Evolutionary conservation across 1,284 basidiomycete species (phyloP).

Genomic region (Dichomitus squalens): DNA sequence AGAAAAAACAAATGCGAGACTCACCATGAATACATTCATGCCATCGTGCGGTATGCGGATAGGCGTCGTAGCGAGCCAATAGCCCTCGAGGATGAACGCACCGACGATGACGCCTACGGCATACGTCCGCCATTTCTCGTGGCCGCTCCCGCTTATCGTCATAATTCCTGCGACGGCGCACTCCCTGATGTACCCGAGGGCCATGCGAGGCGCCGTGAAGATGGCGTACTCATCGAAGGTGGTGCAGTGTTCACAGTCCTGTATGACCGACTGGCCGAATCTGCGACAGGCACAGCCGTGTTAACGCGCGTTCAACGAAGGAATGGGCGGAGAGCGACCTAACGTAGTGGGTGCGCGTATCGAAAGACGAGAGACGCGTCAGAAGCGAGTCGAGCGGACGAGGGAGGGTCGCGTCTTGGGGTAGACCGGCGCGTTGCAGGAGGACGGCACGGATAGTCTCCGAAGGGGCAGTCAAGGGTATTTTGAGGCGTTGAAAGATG

Average conservation of each 20-base stretch:
- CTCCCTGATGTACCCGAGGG: constrained; percentile 61
- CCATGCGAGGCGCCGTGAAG: constrained; percentile 52
- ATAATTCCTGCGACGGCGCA: constrained; percentile 55
- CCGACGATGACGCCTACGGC: constrained; percentile 51
- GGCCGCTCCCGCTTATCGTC: constrained; percentile 40
- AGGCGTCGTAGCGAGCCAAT: constrained; percentile 49
- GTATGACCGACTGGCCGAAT: constrained; percentile 65
- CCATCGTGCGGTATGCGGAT: constrained; percentile 47
- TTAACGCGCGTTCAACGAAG: constrained; percentile 26
- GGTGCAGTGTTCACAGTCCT: constrained; percentile 63
- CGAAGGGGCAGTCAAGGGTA: constrained; percentile 57
- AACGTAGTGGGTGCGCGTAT: constrained; percentile 59
- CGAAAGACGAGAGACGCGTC: constrained; percentile 57
- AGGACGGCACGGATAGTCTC: constrained; percentile 53
- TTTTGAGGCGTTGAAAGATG: constrained; percentile 54
- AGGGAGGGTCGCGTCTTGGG: constrained; percentile 38
- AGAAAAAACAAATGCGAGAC: too few relatives aligned
- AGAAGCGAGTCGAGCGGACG: constrained; percentile 55
- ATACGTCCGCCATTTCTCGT: constrained; percentile 51
- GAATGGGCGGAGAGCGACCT: constrained; percentile 41
- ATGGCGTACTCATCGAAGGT: constrained; percentile 60
- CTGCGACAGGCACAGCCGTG: constrained; percentile 28
- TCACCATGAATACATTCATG: constrained; percentile 54
- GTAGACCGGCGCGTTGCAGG: constrained; percentile 37
- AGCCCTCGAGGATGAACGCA: constrained; percentile 54